Evolutionary conservation across 1,284 basidiomycete species (phyloP).

Genomic region (Garcileccinum viscosum): DNA sequence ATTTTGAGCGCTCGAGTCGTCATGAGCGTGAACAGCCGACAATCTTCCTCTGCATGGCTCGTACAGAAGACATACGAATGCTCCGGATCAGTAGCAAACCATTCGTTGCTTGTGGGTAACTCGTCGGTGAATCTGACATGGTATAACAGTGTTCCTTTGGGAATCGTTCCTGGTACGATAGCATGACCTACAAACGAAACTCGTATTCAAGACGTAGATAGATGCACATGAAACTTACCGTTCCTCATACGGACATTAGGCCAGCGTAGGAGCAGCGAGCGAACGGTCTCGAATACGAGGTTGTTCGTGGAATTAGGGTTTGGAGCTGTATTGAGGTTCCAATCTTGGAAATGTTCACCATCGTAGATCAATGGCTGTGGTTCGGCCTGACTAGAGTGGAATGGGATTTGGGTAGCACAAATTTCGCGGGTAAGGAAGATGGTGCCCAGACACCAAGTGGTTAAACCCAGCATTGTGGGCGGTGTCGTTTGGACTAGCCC

Average conservation of each 20-base stretch:
- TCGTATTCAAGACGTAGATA: neutral
- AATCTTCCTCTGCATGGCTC: conserved; percentile 21
- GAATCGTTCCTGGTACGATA: conserved; percentile 46
- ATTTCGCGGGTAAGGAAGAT: neutral
- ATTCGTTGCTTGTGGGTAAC: conserved; percentile 42
- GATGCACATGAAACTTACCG: conserved; percentile 31
- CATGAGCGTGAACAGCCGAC: conserved; percentile 46
- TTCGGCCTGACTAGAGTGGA: neutral
- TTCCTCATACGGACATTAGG: conserved; percentile 55
- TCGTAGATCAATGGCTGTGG: neutral
- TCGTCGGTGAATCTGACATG: conserved; percentile 38
- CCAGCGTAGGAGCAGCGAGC: conserved; percentile 49
- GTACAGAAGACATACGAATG: conserved; percentile 45
- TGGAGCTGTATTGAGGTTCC: conserved; percentile 21
- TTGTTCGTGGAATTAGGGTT: conserved; percentile 4
- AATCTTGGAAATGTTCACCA: conserved; percentile 7
- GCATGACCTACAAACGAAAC: conserved; percentile 42
- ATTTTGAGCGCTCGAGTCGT: conserved; percentile 42
- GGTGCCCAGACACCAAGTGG: neutral
- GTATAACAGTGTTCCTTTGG: conserved; percentile 47
- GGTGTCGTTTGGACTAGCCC: neutral
- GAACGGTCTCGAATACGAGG: conserved; percentile 30
- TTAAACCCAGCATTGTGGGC: conserved; percentile 1
- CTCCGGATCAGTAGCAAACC: conserved; percentile 48
- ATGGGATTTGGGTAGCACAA: conserved; percentile 13